Base-by-base conservation (phyloP, 148 eudicot species). In the Mesembryanthemum crystallinum region DNA sequence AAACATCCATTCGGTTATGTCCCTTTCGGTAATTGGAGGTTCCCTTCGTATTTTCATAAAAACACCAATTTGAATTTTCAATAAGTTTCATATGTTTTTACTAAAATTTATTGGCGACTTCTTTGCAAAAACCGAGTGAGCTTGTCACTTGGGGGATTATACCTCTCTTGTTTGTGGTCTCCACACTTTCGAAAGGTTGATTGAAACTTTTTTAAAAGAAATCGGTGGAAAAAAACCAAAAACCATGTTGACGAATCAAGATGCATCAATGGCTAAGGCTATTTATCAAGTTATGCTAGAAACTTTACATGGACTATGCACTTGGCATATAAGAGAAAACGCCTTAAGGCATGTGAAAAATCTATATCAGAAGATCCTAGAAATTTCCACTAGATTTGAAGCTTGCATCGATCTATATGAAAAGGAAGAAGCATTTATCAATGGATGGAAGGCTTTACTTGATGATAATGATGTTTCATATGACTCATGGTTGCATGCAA, bases 131-230 rank as follows among this genome's bases (percentile, higher is more conserved):
- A n/a, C n/a, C n/a, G n/a, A n/a, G n/a, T n/a, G n/a, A n/a, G n/a
- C n/a, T n/a, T n/a, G n/a, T n/a, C n/a, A n/a, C n/a, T n/a, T n/a
- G n/a, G n/a, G n/a, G n/a, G n/a, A n/a, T n/a, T n/a, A n/a, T n/a
- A n/a, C n/a, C n/a, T n/a, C n/a, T n/a, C n/a, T n/a, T n/a, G n/a
- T n/a, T n/a, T n/a, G n/a, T n/a, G n/a, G n/a, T n/a, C n/a, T n/a
- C n/a, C n/a, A n/a, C n/a, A n/a, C 81, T n/a, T 76, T 81, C 64
- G 35, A 42, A 65, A 81, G 85, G 85, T 73, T 82, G 33, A 81
- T 84, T 75, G 78, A 61, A n/a, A 84, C 82, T 14, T 84, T 81
- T 72, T 27, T 76, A 7, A 75, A 65, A 66, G 78, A 70, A 5
- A 80, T 79, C 77, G 63, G 69, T 39, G 73, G 80, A 59, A 77